Base-by-base conservation (phyloP, 192 early-diverging fungal genomes). In the Obelidium mucronatum region DNA sequence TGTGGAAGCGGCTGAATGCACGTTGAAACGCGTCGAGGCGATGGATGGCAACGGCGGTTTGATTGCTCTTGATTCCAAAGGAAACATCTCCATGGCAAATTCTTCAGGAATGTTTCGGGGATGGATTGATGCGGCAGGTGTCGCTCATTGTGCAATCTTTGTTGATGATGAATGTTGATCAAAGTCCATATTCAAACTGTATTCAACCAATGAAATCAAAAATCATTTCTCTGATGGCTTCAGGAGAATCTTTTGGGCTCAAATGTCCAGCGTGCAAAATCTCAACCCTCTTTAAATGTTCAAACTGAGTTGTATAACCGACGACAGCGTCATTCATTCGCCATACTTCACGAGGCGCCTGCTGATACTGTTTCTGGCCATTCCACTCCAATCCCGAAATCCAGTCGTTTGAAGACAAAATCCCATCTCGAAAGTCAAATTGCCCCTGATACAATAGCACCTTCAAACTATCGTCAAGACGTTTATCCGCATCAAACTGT, bases 351-450 rank as follows among this genome's bases (percentile, higher is more conserved):
- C 86, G 61, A 3, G 77, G 63, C 1, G 83, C 82, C 2, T 74
- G 58, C 52, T 67, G 71, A 82, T 85, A 81, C 80, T 76, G 78
- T 84, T 81, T 15, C 84, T 78, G 56, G 79, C 88, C 67, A 76
- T 79, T 24, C 87, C 82, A 72, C 70, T 82, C 83, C 84, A 94
- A 37, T 53, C 69, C n/a, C 68, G 90, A 85, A 76, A 95, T 90
- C 92, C 92, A 95, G 51, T 85, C 75, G 15, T 80, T 90, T 24
- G 85, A 89, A 0, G 87, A 88, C 19, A 88, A 74, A 17, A 91
- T 84, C 3, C 91, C 94, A 67, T 95, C 94, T 48, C 94, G 86
- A 75, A 91, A 94, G 82, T 95, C 94, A 82, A 94, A 94, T 58
- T 94, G 86, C 3, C 91, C 94, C 79, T 95, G 94, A 73, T 79